Base-by-base conservation (phyloP, 164 flowering plant genomes). In the Sextonia rubra region DNA sequence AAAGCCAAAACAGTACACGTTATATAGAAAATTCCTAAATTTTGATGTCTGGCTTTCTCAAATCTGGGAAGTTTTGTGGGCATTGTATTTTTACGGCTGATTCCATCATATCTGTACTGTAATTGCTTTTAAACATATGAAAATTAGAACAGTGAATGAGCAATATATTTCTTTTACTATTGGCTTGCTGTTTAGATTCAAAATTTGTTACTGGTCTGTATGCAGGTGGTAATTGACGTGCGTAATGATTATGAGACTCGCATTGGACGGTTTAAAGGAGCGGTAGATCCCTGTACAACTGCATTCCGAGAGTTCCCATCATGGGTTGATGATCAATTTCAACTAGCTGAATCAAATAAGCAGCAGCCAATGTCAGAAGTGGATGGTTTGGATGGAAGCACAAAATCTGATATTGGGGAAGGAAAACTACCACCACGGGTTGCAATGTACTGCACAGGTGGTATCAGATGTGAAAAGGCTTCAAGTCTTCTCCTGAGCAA, bases 401-500 rank as follows among this genome's bases (percentile, higher is more conserved):
- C 44, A 14, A 26, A 80, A 60, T 22, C 20, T 5, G 78, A 65
- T 63, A 64, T 15, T 64, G 73, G 74, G 47, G 79, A 77, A 62
- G 66, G 60, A 26, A 85, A 81, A 72, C 52, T 68, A 72, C 93
- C 87, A 12, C 82, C 82, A 24, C 86, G 88, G 60, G 95, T 95
- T 76, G 99, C 99, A 26, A 95, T 95, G 99, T 95, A 95, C 74
- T 95, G 99, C 85, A 92, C 99, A 12, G 97, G 99, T 80, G 97
- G 99, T 71, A 95, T 95, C 74, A 85, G 98, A 70, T 95, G 99
- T 75, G 99, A 93, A 87, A 95, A 95, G 83, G 99, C 98, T 71
- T 86, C 99, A 25, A 95, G 99, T 78, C 89, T 84, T 82, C 96
- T 95, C 77, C 86, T 93, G 56, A 84, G 85, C 82, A 88, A 91